These are phyloP conservation scores for Coriolopsis trogii DNA, from an alignment of 1,284 basidiomycete genomes.

Conservation along the genomic window DNA sequence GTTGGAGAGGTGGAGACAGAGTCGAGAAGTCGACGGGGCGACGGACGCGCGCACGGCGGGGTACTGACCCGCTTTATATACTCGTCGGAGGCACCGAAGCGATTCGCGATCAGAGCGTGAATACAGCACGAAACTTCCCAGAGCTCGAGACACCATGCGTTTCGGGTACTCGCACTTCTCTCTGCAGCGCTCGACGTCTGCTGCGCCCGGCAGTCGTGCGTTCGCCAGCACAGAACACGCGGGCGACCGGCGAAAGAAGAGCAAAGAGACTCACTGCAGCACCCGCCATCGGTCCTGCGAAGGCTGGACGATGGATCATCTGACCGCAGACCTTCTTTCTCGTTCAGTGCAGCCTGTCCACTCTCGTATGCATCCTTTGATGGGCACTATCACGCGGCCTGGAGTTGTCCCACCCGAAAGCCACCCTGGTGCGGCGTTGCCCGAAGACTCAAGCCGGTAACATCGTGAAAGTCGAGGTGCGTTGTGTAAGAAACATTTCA, in stretches of 20 bases:
- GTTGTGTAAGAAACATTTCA: neutral
- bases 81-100: too few species aligned
- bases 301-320: slow-evolving; percentile 8
- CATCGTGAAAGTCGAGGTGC: neutral
- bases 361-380: slow-evolving; percentile 11
- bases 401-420: neutral
- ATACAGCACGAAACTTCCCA: too few species aligned
- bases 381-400: neutral
- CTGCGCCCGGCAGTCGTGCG: neutral
- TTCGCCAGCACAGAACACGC: neutral
- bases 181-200: too few species aligned
- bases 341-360: slow-evolving; percentile 1
- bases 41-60: too few species aligned
- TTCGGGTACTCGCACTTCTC: too few species aligned
- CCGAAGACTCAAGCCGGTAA: neutral
- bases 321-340: slow-evolving; percentile 4
- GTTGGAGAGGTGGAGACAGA: neutral
- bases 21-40: neutral
- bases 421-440: too few species aligned
- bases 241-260: neutral
- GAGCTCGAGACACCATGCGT: too few species aligned
- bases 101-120: too few species aligned
- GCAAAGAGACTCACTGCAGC: neutral
- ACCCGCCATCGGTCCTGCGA: neutral
- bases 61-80: too few species aligned